Evolutionary conservation across 345 rosid genomes (phyloP), one percentile per base, ranked within the genome.

Genomic region (Murraya koenigii): DNA sequence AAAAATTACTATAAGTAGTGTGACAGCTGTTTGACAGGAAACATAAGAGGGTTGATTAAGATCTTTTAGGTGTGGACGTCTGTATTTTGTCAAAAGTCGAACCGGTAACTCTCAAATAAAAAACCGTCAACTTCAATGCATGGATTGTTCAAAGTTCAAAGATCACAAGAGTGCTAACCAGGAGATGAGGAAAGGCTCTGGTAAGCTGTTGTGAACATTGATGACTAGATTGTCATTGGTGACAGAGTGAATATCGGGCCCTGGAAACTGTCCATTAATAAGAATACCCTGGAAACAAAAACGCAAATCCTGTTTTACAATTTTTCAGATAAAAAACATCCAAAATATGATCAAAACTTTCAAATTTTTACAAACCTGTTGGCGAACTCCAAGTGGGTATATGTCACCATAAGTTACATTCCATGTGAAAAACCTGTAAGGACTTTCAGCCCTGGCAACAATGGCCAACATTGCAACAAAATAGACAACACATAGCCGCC

Each of bases 241-340:
- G 52, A 90, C 90, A 0, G 90, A 87, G 82, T 87, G 84, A 25
- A 96, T 76, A 25, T 92, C 93, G 6, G 99, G 99, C 49, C 99
- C 99, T 15, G 99, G 99, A 84, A 94, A 96, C 79, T 89, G 89
- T 73, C 98, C 98, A 61, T 96, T 96, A 5, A 96, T 94, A 67
- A 96, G 84, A 79, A 96, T 96, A 70, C 97, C 99, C 99, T 91
- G 88, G 72, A 66, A 77, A 19, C 25, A 49, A 28, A 26, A 75
- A 44, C 9, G 56, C 28, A 62, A 23, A 5, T 23, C 33, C 55
- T 39, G 32, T 66, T 13, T 1, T 5, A 17, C 6, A n/a, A 33
- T n/a, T n/a, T 54, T 22, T n/a, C 30, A 14, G 9, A 7, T 35
- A 10, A 32, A 25, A 3, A 56, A 17, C 17, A 41, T 22, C 41